Evolutionary conservation across 148 eudicot genomes (phyloP), one percentile per base, ranked within the genome.

Genomic region (Euryodendron excelsum): DNA sequence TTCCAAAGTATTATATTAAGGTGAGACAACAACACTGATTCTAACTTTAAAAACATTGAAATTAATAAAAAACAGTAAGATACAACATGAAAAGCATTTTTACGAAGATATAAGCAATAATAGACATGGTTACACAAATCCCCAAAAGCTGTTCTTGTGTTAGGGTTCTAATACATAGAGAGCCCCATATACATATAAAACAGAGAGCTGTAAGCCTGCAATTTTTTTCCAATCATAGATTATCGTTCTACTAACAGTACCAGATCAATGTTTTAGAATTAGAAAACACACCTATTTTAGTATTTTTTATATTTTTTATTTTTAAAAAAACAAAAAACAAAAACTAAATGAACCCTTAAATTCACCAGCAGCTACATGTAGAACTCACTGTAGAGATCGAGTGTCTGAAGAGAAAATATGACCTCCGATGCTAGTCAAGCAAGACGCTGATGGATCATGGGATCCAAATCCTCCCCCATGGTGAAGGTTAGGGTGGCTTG

Each of bases 361-460:
- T 41, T 41, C 45, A 41, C 45, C 45, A 41, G 56, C 20, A 52
- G 56, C 56, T 10, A 52, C 20, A 52, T n/a, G n/a, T n/a, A n/a
- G n/a, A n/a, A n/a, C n/a, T n/a, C n/a, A n/a, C n/a, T 56, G 20
- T 56, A 21, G 23, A 66, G 25, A 68, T 68, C 5, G 21, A 68
- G 50, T 66, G 25, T 66, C 25, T 36, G 47, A 5, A 66, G 21
- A 18, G 47, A 12, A 4, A 3, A 66, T 3, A 0, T 21, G 47
- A 20, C 70, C 44, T 39, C 44, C 37, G 12, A 23, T 39, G 15
- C 5, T 25, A 23, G 11, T 74, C 69, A 82, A 58, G 65, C 82
- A 14, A 83, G 86, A 63, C 78, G 78, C 17, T 80, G n/a, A n/a
- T n/a, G n/a, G 80, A n/a, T 80, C 70, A 25, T 77, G 70, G 37